A percentile compares a stretch with the other conserved stretches of the same genome.
Conservation (phyloP, 2,329 filamentous ascomycete species). For the Penicillium sp. region DNA sequence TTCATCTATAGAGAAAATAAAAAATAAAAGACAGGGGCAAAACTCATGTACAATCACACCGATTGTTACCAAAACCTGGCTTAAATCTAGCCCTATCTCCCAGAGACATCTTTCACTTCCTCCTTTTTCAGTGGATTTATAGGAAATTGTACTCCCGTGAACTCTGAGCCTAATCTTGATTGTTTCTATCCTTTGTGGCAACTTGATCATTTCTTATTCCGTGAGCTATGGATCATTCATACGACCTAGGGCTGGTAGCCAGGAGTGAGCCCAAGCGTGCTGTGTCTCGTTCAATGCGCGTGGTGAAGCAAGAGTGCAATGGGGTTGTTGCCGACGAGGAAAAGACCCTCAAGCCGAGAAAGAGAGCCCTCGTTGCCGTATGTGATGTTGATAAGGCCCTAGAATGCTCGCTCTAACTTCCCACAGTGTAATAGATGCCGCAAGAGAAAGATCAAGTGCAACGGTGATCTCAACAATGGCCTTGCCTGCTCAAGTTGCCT, state of each 20-base stretch:
- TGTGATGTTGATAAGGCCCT: slow-evolving; percentile 5
- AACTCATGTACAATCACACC: slow-evolving; percentile 25
- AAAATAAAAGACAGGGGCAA: slow-evolving; percentile 12
- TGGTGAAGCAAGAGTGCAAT: slow-evolving; percentile 29
- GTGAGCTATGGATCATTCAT: slow-evolving; percentile 4
- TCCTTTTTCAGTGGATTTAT: slow-evolving; percentile 20
- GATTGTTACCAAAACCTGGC: slow-evolving; percentile 32
- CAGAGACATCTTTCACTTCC: slow-evolving; percentile 25
- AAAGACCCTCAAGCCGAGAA: slow-evolving; percentile 44
- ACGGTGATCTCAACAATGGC: slow-evolving; percentile 77
- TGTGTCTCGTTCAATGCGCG: slow-evolving; percentile 26
- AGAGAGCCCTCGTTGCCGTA: slow-evolving; percentile 58
- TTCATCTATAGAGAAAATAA: not conserved
- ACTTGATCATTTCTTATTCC: slow-evolving; percentile 18
- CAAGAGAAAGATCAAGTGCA: slow-evolving; percentile 93
- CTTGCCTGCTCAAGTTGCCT: slow-evolving; percentile 81
- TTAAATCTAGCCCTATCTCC: slow-evolving; percentile 37
- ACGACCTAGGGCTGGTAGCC: slow-evolving; percentile 13
- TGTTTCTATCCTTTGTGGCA: slow-evolving; percentile 10
- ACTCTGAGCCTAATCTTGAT: not conserved
- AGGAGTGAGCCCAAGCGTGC: slow-evolving; percentile 26
- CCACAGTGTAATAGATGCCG: slow-evolving; percentile 81
- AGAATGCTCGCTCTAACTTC: slow-evolving; percentile 5
- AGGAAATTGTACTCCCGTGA: slow-evolving; percentile 3
- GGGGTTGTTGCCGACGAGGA: slow-evolving; percentile 34